Percentiles rank a stretch among this genome's conserved stretches.
Conservation (phyloP, 2,329 filamentous ascomycete species). For the Mariannaea elegans region DNA sequence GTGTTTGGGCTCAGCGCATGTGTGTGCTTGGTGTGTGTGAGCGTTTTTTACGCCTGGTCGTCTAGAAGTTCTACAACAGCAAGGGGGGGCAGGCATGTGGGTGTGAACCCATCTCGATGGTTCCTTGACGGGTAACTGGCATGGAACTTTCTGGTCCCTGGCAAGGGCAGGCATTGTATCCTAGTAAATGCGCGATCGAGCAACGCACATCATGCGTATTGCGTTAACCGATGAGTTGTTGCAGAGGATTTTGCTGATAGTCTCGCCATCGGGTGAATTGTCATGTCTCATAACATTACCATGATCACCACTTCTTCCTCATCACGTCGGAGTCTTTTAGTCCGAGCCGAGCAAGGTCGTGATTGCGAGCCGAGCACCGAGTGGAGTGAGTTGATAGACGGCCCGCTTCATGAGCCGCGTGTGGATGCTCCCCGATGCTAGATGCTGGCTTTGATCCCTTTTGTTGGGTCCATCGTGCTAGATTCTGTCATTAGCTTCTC, state of each 20-base stretch:
- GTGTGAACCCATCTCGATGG: slow-evolving; percentile 6
- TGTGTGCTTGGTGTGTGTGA: background rate
- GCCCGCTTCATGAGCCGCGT: slow-evolving; percentile 32
- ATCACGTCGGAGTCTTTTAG: slow-evolving; percentile 1
- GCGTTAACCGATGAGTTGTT: background rate
- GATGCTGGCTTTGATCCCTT: slow-evolving; percentile 17
- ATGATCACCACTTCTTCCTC: background rate
- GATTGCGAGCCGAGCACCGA: slow-evolving; percentile 18
- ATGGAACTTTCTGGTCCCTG: slow-evolving; percentile 8
- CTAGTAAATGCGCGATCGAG: slow-evolving; percentile 4
- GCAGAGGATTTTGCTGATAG: background rate
- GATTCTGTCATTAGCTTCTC: slow-evolving; percentile 4
- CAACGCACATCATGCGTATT: slow-evolving; percentile 5
- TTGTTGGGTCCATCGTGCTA: slow-evolving; percentile 8
- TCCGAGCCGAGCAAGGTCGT: slow-evolving; percentile 13
- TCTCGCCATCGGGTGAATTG: background rate
- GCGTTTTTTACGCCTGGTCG: background rate
- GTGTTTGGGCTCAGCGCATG: too few relatives aligned
- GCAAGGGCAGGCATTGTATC: slow-evolving; percentile 1
- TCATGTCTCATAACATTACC: background rate
- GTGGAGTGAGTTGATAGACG: slow-evolving; percentile 13
- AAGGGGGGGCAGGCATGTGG: background rate
- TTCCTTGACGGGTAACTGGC: slow-evolving; percentile 11
- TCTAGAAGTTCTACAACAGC: background rate
- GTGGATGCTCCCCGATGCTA: slow-evolving; percentile 16